Evolutionary conservation across 192 early-diverging fungal genomes (phyloP).

Genomic region (Backusella sp.): DNA sequence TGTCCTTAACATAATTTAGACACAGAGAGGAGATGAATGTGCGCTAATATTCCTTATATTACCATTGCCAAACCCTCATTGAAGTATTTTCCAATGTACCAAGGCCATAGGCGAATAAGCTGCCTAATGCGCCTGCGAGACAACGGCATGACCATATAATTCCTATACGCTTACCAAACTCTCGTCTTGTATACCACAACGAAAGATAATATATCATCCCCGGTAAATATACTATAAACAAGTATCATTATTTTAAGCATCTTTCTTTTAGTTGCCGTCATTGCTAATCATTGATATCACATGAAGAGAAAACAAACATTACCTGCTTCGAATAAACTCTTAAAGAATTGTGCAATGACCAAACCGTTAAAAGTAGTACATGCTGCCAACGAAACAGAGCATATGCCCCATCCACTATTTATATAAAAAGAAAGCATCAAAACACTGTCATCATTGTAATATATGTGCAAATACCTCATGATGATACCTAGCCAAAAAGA

Average conservation of each 20-base stretch:
- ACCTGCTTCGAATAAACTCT: conserved; percentile 47
- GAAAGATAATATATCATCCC: conserved; percentile 50
- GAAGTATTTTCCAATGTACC: conserved; percentile 37
- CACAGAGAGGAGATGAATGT: neutral
- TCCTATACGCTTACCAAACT: conserved; percentile 45
- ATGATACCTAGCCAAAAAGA: conserved; percentile 15
- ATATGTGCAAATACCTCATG: neutral
- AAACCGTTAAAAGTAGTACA: conserved; percentile 32
- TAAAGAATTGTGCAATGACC: conserved; percentile 45
- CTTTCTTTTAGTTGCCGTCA: too few species aligned
- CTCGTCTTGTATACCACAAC: conserved; percentile 52
- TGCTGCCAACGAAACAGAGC: conserved; percentile 44
- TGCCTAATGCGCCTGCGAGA: conserved; percentile 44
- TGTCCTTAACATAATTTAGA: conserved; percentile 28
- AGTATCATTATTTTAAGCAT: neutral
- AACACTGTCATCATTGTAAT: neutral
- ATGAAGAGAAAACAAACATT: neutral
- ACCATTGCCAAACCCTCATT: conserved; percentile 21
- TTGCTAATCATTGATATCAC: neutral
- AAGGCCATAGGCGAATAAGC: conserved; percentile 58
- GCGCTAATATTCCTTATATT: neutral
- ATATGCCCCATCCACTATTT: conserved; percentile 42
- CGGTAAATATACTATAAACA: conserved; percentile 23
- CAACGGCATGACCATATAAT: conserved; percentile 16
- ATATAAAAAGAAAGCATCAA: neutral